Percentiles rank a stretch among this genome's conserved stretches.
Conservation (phyloP, 441 rosid genomes). For the Lagerstroemia fauriei region DNA sequence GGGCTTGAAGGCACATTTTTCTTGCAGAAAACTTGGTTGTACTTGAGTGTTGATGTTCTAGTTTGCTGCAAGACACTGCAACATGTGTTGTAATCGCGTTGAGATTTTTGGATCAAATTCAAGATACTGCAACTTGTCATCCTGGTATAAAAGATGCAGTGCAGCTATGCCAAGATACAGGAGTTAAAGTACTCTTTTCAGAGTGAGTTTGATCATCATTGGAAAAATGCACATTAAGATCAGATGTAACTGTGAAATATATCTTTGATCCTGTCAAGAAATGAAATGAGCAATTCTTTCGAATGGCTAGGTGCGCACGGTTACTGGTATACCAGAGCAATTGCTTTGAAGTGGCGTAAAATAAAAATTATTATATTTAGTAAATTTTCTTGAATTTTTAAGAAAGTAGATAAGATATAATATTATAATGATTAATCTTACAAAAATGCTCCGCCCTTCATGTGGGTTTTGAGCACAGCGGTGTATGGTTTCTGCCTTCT, state of each 20-base stretch:
- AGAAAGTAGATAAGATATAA: no score
- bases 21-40: not conserved
- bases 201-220: not conserved
- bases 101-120: conserved; percentile 22
- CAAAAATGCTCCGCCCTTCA: no score
- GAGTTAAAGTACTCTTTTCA: conserved; percentile 66
- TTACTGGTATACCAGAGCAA: conserved; percentile 96
- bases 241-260: not conserved
- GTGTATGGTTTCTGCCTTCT: no score
- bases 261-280: not conserved
- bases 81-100: not conserved
- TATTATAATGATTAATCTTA: no score
- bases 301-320: conserved; percentile 76
- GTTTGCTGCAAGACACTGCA: not conserved
- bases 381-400: no score
- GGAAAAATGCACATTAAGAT: not conserved
- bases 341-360: conserved; percentile 71
- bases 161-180: conserved; percentile 72
- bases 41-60: not conserved
- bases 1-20: conserved; percentile 70
- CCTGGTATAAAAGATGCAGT: conserved; percentile 78
- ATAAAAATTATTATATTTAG: no score
- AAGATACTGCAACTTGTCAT: conserved; percentile 81
- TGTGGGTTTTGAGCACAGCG: no score
- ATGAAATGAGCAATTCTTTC: not conserved